Percentiles rank a stretch among this genome's conserved stretches.
These are phyloP conservation scores for Chlorokybus atmophyticus DNA, from an alignment of 139 green algal species.

Conservation along the genomic window DNA sequence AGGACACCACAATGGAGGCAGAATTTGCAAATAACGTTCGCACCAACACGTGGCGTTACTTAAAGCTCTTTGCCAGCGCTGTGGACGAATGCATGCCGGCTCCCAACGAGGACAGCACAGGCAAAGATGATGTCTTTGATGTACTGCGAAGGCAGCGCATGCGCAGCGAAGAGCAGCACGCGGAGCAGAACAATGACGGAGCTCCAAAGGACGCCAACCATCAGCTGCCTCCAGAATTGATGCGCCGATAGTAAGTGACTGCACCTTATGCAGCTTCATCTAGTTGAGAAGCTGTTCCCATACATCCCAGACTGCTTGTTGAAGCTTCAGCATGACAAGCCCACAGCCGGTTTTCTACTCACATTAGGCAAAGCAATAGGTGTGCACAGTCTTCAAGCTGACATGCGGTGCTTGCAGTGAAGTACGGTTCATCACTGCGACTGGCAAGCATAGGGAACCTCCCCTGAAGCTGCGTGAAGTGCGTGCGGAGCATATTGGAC, in stretches of 20 bases:
- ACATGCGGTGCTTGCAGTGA: slow-evolving; percentile 36
- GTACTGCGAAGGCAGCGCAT: slow-evolving; percentile 38
- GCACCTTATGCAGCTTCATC: not conserved
- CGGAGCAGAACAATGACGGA: slow-evolving; percentile 13
- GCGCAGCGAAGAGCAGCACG: not conserved
- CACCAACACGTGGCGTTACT: slow-evolving; percentile 65
- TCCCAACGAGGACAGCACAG: slow-evolving; percentile 15
- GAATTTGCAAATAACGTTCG: slow-evolving; percentile 42
- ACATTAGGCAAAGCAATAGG: not conserved
- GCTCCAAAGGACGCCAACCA: slow-evolving; percentile 11
- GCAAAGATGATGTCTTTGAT: slow-evolving; percentile 63
- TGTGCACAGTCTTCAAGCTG: not conserved
- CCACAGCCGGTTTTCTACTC: not conserved
- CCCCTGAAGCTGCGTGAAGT: slow-evolving; percentile 52
- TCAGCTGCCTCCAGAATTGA: slow-evolving; percentile 55
- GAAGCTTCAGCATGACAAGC: not conserved
- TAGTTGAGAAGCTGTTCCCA: not conserved
- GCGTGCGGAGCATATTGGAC: slow-evolving; percentile 58
- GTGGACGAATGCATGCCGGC: slow-evolving; percentile 62
- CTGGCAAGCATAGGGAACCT: slow-evolving; percentile 22
- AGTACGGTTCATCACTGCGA: slow-evolving; percentile 50
- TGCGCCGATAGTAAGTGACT: slow-evolving; percentile 49
- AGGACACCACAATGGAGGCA: slow-evolving; percentile 1
- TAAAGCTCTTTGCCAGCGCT: slow-evolving; percentile 57
- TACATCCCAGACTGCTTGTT: not conserved